Percentiles rank a stretch among this genome's conserved stretches.
phyloP scores from a whole-genome alignment of 768 basidiomycete species.

The Lactifluus volemus region DNA sequence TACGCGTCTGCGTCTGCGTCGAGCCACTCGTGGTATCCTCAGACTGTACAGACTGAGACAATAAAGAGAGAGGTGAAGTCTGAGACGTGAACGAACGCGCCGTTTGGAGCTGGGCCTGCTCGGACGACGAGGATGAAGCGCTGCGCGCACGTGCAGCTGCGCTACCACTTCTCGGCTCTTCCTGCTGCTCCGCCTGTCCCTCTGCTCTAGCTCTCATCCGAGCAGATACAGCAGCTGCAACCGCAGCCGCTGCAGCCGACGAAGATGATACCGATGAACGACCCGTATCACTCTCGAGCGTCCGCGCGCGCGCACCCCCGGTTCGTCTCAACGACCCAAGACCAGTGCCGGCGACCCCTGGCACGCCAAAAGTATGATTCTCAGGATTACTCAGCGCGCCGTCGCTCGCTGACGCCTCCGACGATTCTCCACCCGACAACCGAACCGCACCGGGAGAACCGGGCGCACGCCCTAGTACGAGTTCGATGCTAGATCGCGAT shows the following conservation, averaged over 20 bases:
- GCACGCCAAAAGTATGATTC: conserved; percentile 52
- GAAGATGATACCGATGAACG: background rate
- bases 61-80: conserved; percentile 19
- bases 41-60: conserved; percentile 19
- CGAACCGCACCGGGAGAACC: too few relatives aligned
- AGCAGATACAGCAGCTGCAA: background rate
- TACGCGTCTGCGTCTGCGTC: conserved; percentile 21
- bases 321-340: conserved; percentile 22
- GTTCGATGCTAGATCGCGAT: too few relatives aligned
- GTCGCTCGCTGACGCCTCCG: too few relatives aligned
- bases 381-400: too few relatives aligned
- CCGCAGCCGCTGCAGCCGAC: background rate
- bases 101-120: conserved; percentile 6
- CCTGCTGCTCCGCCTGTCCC: conserved; percentile 10
- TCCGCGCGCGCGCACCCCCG: background rate
- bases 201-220: background rate
- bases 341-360: conserved; percentile 31
- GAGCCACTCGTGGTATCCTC: conserved; percentile 7
- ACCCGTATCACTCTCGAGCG: background rate
- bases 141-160: conserved; percentile 9
- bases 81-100: conserved; percentile 9
- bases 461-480: too few relatives aligned
- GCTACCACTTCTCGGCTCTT: conserved; percentile 12
- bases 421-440: too few relatives aligned
- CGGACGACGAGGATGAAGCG: conserved; percentile 8